Base-by-base conservation (phyloP, 257 asterid species). In the Solanum ossicruentum region DNA sequence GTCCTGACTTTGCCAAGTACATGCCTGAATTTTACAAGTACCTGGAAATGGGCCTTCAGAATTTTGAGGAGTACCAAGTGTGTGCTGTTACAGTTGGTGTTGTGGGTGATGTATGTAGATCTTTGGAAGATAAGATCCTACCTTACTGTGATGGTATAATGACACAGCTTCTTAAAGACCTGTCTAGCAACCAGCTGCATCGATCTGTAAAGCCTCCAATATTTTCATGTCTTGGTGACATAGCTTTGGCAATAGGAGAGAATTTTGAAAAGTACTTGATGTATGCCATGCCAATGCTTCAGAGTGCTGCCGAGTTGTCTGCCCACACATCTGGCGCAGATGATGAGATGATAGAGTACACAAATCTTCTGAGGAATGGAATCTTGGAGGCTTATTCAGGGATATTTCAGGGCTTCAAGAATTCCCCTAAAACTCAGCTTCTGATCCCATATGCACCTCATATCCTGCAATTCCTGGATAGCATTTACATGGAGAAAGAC, bases 201-300 rank as follows among this genome's bases (percentile, higher is more conserved):
- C 93, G 98, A 52, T 93, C 98, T 75, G 98, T 95, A 84, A 94
- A 95, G 85, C 97, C 98, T 73, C 98, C 97, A 6, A 93, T 93
- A 61, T 95, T 95, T 83, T 95, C 97, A 23, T 95, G 98, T 88
- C 94, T 95, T 87, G 98, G 98, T 69, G 98, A 93, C 89, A 91
- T 95, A 80, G 95, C 98, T 1, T 88, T 93, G 84, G 98, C 98
- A 2, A 94, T 95, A 15, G 97, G 97, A 49, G 97, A 93, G 89
- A 91, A 92, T 71, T 93, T 94, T 70, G 97, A 94, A 87, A 94
- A 94, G 92, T 95, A 93, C 90, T 86, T 93, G 89, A 93, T 91
- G 91, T 94, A 93, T 85, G 94, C 98, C 36, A 93, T 95, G 97
- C 97, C 98, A 28, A 93, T 93, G 98, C 96, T 95, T 61, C 98